Conservation (phyloP, 352 stramenopile genomes). For the Pythium phragmiticola region DNA sequence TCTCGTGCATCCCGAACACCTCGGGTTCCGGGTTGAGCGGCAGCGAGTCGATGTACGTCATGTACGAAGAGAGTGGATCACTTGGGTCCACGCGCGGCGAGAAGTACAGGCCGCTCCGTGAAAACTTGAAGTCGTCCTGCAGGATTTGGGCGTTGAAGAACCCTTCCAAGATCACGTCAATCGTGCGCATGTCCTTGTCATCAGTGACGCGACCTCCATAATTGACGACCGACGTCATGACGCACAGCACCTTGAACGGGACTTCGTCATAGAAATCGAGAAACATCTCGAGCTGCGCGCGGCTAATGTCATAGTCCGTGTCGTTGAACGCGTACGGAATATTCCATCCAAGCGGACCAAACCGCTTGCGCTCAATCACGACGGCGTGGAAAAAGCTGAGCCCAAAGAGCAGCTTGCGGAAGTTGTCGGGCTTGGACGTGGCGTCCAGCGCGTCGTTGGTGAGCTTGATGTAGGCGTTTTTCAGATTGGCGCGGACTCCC, state of each 20-base stretch:
- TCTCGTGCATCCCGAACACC: conserved; percentile 95
- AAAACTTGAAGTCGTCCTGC: conserved; percentile 60
- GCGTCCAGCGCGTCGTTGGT: conserved; percentile 72
- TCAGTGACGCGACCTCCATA: conserved; percentile 94
- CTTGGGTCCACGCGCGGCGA: conserved; percentile 62
- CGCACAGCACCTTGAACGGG: conserved; percentile 85
- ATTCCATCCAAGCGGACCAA: conserved; percentile 91
- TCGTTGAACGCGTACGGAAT: conserved; percentile 94
- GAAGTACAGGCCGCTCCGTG: conserved; percentile 70
- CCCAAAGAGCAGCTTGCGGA: conserved; percentile 89
- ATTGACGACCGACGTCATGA: conserved; percentile 89
- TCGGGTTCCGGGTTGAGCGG: conserved; percentile 90
- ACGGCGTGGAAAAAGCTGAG: conserved; percentile 80
- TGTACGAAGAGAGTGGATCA: conserved; percentile 70
- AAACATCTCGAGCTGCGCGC: conserved; percentile 90
- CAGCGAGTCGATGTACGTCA: conserved; percentile 87
- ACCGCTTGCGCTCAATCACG: conserved; percentile 88
- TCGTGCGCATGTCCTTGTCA: conserved; percentile 89
- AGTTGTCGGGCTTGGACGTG: conserved; percentile 73
- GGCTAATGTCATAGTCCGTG: conserved; percentile 81
- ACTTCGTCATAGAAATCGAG: conserved; percentile 86
- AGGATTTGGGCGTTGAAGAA: conserved; percentile 83
- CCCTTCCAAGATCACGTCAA: conserved; percentile 77
- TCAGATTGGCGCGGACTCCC: conserved; percentile 87
- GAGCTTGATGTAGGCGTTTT: conserved; percentile 90